Evolutionary conservation across 2,329 filamentous ascomycete species (phyloP), one percentile per base, ranked within the genome.

Genomic region (Talaromyces sp.): DNA sequence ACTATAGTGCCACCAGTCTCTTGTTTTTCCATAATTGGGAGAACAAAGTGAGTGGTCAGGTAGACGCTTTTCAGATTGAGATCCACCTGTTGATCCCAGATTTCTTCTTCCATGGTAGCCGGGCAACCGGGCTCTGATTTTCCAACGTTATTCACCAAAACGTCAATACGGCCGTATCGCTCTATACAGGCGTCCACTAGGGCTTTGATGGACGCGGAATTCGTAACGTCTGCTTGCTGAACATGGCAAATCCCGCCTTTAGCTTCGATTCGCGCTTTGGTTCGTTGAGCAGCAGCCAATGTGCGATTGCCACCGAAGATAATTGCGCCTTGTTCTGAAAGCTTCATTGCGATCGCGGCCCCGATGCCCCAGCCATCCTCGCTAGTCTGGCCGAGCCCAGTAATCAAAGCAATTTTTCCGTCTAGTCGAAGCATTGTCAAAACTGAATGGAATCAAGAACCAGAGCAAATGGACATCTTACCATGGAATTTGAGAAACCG

Each of bases 121-220:
- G 82, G 77, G 27, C 75, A 74, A 0, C 82, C 82, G 0, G 76
- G 77, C 52, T 85, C 81, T 0, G 78, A 81, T 47, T 77, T 77
- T 2, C 84, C 84, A 3, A 86, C 83, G 47, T 86, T 86, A 57
- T 84, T 85, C 14, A 87, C 65, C 0, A 86, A 69, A 19, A 86
- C 81, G 56, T 86, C 84, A 48, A 86, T 80, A 5, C 80, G 75
- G 8, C 82, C 81, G 54, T 84, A 77, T 35, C 77, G 78, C 0
- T 71, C 63, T 16, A 83, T 61, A 40, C 82, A 84, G 0, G 76
- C 75, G 30, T 81, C 76, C 3, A 86, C 77, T 0, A 85, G 64
- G 1, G 42, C 44, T 55, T 82, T 79, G 49, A 50, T 48, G 22
- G 54, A 61, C 14, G 37, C 51, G 42, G 49, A 59, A 48, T 40